Conservation (phyloP, 1,284 basidiomycete genomes). For the Moesziomyces aphidis region DNA sequence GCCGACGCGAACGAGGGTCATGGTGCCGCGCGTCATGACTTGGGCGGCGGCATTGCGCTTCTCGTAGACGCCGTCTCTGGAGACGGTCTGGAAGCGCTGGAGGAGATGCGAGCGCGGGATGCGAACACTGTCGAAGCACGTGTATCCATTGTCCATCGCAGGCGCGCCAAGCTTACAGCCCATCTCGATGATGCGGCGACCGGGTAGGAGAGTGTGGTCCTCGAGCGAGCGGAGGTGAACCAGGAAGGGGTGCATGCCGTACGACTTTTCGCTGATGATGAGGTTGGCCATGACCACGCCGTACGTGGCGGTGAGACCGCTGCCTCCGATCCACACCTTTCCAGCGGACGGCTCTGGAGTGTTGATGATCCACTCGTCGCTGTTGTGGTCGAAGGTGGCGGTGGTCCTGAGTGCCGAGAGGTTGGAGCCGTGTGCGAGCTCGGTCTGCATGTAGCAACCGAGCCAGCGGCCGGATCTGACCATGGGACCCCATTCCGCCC, state of each 20-base stretch:
- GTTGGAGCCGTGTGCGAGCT: constrained; percentile 56
- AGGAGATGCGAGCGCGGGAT: constrained; percentile 49
- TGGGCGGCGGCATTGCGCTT: constrained; percentile 48
- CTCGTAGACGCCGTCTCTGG: constrained; percentile 45
- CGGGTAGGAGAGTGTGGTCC: constrained; percentile 48
- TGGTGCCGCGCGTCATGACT: constrained; percentile 55
- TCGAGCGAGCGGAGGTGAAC: constrained; percentile 51
- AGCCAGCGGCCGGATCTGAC: constrained; percentile 49
- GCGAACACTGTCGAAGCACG: constrained; percentile 45
- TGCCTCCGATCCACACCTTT: constrained; percentile 58
- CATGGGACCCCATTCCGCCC: constrained; percentile 49
- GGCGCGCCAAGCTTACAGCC: constrained; percentile 54
- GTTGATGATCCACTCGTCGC: constrained; percentile 51
- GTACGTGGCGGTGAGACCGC: constrained; percentile 55
- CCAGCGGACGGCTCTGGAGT: constrained; percentile 50
- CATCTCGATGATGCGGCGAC: constrained; percentile 51
- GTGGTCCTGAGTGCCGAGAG: constrained; percentile 55
- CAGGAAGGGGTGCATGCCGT: constrained; percentile 61
- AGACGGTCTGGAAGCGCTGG: constrained; percentile 52
- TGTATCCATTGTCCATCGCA: constrained; percentile 58
- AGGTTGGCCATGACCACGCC: constrained; percentile 57
- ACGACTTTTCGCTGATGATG: constrained; percentile 44
- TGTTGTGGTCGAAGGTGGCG: constrained; percentile 42
- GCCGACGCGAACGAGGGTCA: constrained; percentile 58
- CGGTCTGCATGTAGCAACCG: constrained; percentile 59